Evolutionary conservation across 441 rosid genomes (phyloP), one percentile per base, ranked within the genome.

Genomic region (Populus hybrid): DNA sequence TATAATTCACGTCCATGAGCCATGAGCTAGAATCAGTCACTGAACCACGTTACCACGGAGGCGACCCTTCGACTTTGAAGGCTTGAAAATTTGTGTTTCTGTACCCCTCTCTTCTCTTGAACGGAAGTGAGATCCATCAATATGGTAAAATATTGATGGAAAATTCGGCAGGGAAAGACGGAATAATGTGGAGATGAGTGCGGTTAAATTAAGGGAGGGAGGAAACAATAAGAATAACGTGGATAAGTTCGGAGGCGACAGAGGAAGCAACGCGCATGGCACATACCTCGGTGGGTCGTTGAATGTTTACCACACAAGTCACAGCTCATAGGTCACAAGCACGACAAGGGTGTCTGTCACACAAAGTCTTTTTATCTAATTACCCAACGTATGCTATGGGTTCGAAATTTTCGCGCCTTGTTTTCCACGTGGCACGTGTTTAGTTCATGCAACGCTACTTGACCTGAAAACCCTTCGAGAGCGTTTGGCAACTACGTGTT

Each of bases 261-360:
- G 68, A 50, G 28, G 12, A 28, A 29, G 68, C 12, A 11, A 35
- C 6, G 69, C 31, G 70, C 21, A 76, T 76, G 79, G 69, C 6
- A 23, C 42, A 9, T n/a, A 26, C 63, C 74, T 59, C 42, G 7
- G 7, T 33, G 24, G 69, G 69, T 61, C 26, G 74, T 69, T 70
- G 79, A 42, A 26, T 63, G 79, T 69, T 28, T 36, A 69, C 73
- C 56, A 33, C 2, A 24, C 0, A 68, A 33, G 53, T 53, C 61
- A 38, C 42, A 38, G 10, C 42, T 42, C 53, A 33, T 7, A 33
- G 36, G 36, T 33, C 36, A 53, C 61, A 18, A 53, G 18, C 73
- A 68, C 78, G 16, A 68, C 23, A 65, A 23, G 29, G 4, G 11
- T 18, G 61, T 53, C 61, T 16, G 21, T 6, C n/a, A 14, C 21